Evolutionary conservation across 768 basidiomycete genomes (phyloP), one percentile per base, ranked within the genome.

Genomic region (Fomitopsis serialis): DNA sequence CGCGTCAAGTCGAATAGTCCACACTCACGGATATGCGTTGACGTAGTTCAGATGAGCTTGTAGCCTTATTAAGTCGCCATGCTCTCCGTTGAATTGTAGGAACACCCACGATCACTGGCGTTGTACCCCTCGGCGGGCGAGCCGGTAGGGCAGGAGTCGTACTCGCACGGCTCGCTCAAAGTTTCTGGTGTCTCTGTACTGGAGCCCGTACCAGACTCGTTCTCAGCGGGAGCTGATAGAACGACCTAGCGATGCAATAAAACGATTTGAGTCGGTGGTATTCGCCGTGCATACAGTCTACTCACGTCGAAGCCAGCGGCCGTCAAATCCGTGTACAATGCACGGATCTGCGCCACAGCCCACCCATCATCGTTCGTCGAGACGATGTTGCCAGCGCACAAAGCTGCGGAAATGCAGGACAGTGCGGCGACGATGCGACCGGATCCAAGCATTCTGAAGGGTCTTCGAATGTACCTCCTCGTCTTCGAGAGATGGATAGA

Each of bases 181-280:
- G 63, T 54, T 7, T 58, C 60, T 0, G 76, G 70, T 8, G 70
- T 56, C 7, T 63, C 59, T 4, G 72, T 71, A 2, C 68, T 69
- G 3, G 73, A 74, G 11, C 78, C 76, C 1, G 75, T 73, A 8
- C 77, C 78, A 13, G 76, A 78, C 54, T 71, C 58, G 59, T 79
- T 73, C 40, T 69, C 65, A 7, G 78, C 74, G 1, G 78, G 78
- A 5, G 70, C 68, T 15, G 77, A 79, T 2, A 80, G 61, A n/a
- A 78, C 61, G 15, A 75, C 72, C 74, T 77, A n/a, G 10, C 5
- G 25, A 35, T 32, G 29, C 11, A 32, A 32, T 32, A 5, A 32
- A 11, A 32, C 5, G 5, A 32, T 5, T 32, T 11, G 29, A 32
- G 11, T 11, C 5, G 6, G 11, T 11, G 11, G 29, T 5, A 32